Evolutionary conservation across 129 eudicot genomes (phyloP).

Genomic region (Heracleum sosnowskyi): DNA sequence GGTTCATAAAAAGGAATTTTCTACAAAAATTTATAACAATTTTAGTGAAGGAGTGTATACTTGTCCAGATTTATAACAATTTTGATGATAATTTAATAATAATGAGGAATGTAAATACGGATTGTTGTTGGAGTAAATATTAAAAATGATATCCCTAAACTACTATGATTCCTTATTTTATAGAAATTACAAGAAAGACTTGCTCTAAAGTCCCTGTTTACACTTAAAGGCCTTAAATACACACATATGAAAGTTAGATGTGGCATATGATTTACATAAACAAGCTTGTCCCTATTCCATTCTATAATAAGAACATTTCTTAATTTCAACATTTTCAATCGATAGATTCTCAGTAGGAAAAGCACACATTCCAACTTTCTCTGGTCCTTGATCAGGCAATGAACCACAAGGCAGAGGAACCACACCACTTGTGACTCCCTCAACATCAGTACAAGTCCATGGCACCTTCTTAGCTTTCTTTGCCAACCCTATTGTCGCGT

Average conservation of each 20-base stretch:
- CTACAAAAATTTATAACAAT: too few species aligned
- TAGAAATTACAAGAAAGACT: too few species aligned
- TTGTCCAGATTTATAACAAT: too few species aligned
- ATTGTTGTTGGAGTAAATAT: too few species aligned
- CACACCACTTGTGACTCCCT: slow-evolving; percentile 17
- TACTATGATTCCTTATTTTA: too few species aligned
- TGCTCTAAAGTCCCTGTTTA: not conserved
- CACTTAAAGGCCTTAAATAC: slow-evolving; percentile 7
- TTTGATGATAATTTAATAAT: too few species aligned
- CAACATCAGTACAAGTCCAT: slow-evolving; percentile 23
- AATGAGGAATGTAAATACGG: too few species aligned
- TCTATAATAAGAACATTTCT: slow-evolving; percentile 39
- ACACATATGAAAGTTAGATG: not conserved
- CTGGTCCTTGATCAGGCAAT: slow-evolving; percentile 11
- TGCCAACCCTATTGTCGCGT: slow-evolving; percentile 9
- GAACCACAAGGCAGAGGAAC: slow-evolving; percentile 19
- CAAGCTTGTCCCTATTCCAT: slow-evolving; percentile 6
- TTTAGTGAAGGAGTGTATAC: too few species aligned
- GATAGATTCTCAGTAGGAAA: slow-evolving; percentile 14
- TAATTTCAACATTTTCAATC: slow-evolving; percentile 32
- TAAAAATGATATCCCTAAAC: too few species aligned
- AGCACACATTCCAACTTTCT: slow-evolving; percentile 11
- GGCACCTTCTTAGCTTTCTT: slow-evolving; percentile 18
- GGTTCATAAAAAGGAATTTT: too few species aligned
- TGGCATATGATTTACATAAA: slow-evolving; percentile 5